These are phyloP conservation scores for Zymoseptoria pseudotritici DNA, from an alignment of 2,329 filamentous ascomycete species.

Conservation along the genomic window DNA sequence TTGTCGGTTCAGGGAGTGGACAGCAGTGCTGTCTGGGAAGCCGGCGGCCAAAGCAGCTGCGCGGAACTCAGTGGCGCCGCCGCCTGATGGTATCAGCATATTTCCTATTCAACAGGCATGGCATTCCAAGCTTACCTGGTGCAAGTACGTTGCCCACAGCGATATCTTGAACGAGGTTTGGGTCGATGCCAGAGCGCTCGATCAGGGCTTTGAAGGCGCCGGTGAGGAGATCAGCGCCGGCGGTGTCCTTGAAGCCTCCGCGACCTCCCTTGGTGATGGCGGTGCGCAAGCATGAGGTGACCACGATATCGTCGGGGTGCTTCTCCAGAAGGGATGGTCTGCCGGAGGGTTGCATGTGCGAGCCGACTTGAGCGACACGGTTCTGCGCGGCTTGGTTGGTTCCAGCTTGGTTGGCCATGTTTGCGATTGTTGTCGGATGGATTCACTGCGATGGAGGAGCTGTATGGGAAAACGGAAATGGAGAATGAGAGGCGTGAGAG, in stretches of 20 bases:
- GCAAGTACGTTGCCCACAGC: slow-evolving; percentile 85
- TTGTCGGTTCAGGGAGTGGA: slow-evolving; percentile 85
- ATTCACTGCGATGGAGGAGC: not conserved
- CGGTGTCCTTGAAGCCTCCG: slow-evolving; percentile 92
- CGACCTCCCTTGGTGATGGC: slow-evolving; percentile 89
- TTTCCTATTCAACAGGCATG: too few relatives aligned
- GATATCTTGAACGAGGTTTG: slow-evolving; percentile 81
- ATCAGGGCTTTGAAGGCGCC: slow-evolving; percentile 77
- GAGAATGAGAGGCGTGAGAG: slow-evolving; percentile 1
- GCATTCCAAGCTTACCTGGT: slow-evolving; percentile 48
- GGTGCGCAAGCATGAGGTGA: slow-evolving; percentile 86
- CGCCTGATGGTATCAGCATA: slow-evolving; percentile 29
- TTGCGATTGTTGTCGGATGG: not conserved
- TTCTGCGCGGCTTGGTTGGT: slow-evolving; percentile 14
- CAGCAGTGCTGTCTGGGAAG: slow-evolving; percentile 77
- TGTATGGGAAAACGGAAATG: not conserved
- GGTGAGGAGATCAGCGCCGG: slow-evolving; percentile 76
- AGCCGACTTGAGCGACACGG: slow-evolving; percentile 52
- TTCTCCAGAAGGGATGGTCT: slow-evolving; percentile 43
- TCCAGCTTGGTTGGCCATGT: slow-evolving; percentile 18
- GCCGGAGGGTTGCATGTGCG: slow-evolving; percentile 46
- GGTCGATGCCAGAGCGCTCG: slow-evolving; percentile 81
- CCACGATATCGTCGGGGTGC: slow-evolving; percentile 65
- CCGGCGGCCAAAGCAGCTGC: slow-evolving; percentile 85
- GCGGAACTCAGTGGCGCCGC: slow-evolving; percentile 93